Percentiles rank a stretch among this genome's conserved stretches.
phyloP scores from a whole-genome alignment of 768 basidiomycete genomes.

The Russula olivacea region DNA sequence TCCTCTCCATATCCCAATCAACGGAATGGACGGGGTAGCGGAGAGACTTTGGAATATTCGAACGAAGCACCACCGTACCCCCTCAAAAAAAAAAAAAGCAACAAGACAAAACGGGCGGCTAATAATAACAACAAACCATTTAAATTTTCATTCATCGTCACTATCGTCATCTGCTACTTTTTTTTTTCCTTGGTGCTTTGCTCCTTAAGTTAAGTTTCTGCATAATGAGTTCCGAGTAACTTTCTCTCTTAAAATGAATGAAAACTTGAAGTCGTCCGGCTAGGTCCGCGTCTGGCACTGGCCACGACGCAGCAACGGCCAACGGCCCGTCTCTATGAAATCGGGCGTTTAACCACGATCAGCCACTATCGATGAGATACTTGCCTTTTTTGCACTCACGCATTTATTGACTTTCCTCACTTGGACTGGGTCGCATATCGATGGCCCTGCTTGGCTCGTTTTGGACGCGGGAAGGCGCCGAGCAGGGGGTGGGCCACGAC shows the following conservation, averaged over 20 bases:
- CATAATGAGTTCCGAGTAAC: too few species aligned
- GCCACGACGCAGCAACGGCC: too few species aligned
- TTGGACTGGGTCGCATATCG: neutral
- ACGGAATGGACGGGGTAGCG: neutral
- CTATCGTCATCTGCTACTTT: too few species aligned
- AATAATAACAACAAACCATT: too few species aligned
- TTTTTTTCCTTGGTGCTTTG: too few species aligned
- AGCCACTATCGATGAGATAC: conserved; percentile 15
- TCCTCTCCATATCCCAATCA: neutral
- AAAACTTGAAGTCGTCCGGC: too few species aligned
- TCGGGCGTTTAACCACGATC: neutral
- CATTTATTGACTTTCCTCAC: neutral
- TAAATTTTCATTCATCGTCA: too few species aligned
- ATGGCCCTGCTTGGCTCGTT: neutral
- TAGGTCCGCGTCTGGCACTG: too few species aligned
- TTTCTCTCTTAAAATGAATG: too few species aligned
- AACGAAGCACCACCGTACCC: neutral
- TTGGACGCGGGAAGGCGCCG: neutral
- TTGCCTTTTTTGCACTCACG: neutral
- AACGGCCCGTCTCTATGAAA: neutral
- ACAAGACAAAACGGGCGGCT: too few species aligned
- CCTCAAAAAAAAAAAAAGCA: too few species aligned
- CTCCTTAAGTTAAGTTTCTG: too few species aligned
- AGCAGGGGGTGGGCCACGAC: neutral
- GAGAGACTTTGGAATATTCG: neutral